Evolutionary conservation across 345 rosid species (phyloP), one percentile per base, ranked within the genome.

Genomic region (Bruguiera sexangula): DNA sequence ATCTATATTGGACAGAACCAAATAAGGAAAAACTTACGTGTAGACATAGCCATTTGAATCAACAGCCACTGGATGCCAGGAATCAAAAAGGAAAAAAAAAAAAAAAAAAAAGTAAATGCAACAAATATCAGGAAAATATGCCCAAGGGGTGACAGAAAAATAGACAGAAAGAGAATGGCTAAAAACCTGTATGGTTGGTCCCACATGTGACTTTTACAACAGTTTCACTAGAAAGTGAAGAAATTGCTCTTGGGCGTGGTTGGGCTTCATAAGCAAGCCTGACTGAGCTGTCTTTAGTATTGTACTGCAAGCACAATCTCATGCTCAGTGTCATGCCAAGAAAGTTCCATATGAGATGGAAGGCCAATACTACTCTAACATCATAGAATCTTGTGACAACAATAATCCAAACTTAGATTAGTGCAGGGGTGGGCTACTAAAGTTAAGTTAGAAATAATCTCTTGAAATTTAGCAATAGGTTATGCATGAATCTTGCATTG

Each of bases 201-300:
- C 99, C 99, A 69, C 97, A 92, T 48, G 96, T 96, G 76, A 95
- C 96, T 83, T 95, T 95, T 73, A 92, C 89, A 59, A 95, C 85
- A 74, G 88, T 92, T 79, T 88, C 92, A 53, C 92, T 86, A 52
- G 93, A 72, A 74, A 95, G 87, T 60, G 96, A 73, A 64, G 85
- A 84, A 67, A 92, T 86, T 65, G 92, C 86, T 82, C 79, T 95
- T 53, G 96, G 99, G 53, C 90, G 88, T 5, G 99, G 96, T 74
- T 95, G 99, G 78, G 96, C 91, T 82, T 95, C 98, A 48, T 90
- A 95, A 53, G 91, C 96, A 68, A 92, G 94, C 79, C 75, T 85
- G 67, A 92, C 99, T 2, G 96, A 92, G 80, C 91, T 89, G 78
- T 92, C 97, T 84, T 92, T 95, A 55, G 90, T 86, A 78, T 96